Conservation (phyloP, 1,284 basidiomycete species). For the Papiliotrema nemorosa region DNA sequence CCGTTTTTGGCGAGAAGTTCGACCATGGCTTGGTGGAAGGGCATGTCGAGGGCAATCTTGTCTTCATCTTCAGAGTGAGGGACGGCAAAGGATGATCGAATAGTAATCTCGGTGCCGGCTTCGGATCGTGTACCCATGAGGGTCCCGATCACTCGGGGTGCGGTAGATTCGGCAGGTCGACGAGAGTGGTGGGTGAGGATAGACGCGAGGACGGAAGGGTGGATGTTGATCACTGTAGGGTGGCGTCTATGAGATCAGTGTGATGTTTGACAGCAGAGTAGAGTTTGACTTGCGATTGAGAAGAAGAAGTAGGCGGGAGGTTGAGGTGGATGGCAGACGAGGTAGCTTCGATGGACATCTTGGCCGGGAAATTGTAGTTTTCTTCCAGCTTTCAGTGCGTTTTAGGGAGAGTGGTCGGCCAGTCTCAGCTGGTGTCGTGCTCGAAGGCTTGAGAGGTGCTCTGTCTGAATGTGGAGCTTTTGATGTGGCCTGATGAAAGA, state of each 20-base stretch:
- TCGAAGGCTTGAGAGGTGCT: no score
- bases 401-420: constrained; percentile 9
- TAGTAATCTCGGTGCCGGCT: constrained; percentile 60
- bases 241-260: constrained; percentile 52
- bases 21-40: constrained; percentile 90
- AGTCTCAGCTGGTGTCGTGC: no score
- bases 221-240: constrained; percentile 72
- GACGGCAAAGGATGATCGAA: constrained; percentile 80
- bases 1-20: constrained; percentile 61
- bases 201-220: constrained; percentile 89
- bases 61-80: constrained; percentile 87
- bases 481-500: no score
- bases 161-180: constrained; percentile 63
- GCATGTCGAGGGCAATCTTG: constrained; percentile 92
- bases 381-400: not conserved
- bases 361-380: constrained; percentile 7
- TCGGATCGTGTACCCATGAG: constrained; percentile 83
- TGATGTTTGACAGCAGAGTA: not conserved
- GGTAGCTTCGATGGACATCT: constrained; percentile 47
- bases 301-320: constrained; percentile 40
- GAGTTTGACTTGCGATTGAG: constrained; percentile 23
- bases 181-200: constrained; percentile 98
- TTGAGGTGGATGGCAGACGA: constrained; percentile 48
- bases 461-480: no score
- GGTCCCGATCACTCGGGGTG: constrained; percentile 83